Evolutionary conservation across 345 rosid species (phyloP), one percentile per base, ranked within the genome.

Genomic region (Erucastrum elatum): DNA sequence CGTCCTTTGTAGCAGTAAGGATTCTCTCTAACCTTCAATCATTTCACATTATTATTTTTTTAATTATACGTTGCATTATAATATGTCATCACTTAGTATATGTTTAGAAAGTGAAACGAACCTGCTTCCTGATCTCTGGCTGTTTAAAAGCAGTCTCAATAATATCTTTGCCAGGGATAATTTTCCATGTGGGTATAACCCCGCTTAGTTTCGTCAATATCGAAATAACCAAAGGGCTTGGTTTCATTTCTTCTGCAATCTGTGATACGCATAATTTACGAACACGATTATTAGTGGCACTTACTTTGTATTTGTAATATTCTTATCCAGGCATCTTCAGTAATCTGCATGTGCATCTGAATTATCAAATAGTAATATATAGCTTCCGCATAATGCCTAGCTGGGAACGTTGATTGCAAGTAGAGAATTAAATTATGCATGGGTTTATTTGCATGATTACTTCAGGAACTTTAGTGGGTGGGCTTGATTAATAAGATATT

Each of bases 1-100:
- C 89, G 81, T 1, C 97, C 98, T 79, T 94, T 86, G 84, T 94
- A 92, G 86, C 97, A 94, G n/a, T 85, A 87, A 35, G 75, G 77
- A 5, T 94, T 94, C 56, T 79, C 85, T 75, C 90, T 89, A 64
- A 94, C 53, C 92, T 93, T 75, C 8, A 61, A 1, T 69, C 6
- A 44, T 71, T 55, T 27, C 16, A 35, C 21, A 9, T 17, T n/a
- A 0, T 25, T 16, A 62, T 2, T 58, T 13, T 53, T 0, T 56
- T 2, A 30, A 12, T 5, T 25, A 59, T 25, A 25, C 29, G 11
- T 21, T 56, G 4, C 62, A 9, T 58, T 4, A 49, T 58, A 8
- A 8, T 49, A 56, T 1, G 61, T 56, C 29, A 21, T 21, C 8
- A 16, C 41, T 35, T 1, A 44, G 1, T 9, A 26, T 58, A 25